These are phyloP conservation scores for Globisporangium uncinulatum DNA, from an alignment of 352 stramenopile species.

Conservation along the genomic window DNA sequence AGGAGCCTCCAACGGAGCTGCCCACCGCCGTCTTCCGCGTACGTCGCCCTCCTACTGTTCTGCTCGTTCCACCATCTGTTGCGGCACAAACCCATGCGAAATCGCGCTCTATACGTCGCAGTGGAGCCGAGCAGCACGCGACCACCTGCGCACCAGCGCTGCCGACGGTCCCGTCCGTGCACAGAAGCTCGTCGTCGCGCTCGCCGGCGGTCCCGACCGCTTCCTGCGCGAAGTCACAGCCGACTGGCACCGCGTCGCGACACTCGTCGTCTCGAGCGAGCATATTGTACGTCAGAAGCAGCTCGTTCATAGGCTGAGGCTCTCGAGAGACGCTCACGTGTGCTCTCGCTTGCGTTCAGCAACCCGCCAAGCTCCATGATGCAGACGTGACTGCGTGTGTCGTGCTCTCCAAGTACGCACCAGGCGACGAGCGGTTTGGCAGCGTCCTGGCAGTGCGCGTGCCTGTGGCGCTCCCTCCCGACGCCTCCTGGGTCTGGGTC, in stretches of 20 bases:
- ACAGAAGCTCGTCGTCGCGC: constrained; percentile 44
- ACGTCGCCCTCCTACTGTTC: constrained; percentile 9
- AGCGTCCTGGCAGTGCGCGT: constrained; percentile 37
- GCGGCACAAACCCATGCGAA: background rate
- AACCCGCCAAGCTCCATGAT: constrained; percentile 19
- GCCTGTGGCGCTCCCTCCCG: constrained; percentile 30
- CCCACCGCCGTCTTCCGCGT: constrained; percentile 57
- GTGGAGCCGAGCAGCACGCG: constrained; percentile 43
- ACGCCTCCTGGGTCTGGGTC: constrained; percentile 47
- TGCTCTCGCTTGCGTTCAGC: constrained; percentile 11
- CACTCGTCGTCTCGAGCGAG: constrained; percentile 50
- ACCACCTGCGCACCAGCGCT: constrained; percentile 8
- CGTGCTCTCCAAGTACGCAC: constrained; percentile 35
- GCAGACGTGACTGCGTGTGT: constrained; percentile 16
- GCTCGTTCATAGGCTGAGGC: background rate
- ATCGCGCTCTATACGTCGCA: constrained; percentile 5
- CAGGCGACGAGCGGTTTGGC: constrained; percentile 23
- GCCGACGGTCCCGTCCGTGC: constrained; percentile 8
- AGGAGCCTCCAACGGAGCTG: constrained; percentile 14
- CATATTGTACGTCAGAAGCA: constrained; percentile 23
- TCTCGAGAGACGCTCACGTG: background rate
- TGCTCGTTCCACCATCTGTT: background rate
- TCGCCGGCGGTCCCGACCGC: constrained; percentile 31
- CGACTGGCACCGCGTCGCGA: constrained; percentile 38
- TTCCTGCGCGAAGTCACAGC: constrained; percentile 42